phyloP scores from a whole-genome alignment of 306 rosid species.

The Canavalia gladiata region DNA sequence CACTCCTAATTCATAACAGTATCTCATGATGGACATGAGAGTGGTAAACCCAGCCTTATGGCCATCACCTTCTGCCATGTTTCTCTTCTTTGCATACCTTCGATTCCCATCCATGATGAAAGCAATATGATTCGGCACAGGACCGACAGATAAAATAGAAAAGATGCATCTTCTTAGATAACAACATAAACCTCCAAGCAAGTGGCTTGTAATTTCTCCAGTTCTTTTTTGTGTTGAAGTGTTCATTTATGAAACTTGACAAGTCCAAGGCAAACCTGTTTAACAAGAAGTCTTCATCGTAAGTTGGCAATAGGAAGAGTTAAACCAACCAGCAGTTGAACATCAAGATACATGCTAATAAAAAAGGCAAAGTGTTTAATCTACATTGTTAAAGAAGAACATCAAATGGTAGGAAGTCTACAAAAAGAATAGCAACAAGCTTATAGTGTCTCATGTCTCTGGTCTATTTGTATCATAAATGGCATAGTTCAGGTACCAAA shows the following conservation, averaged over 20 bases:
- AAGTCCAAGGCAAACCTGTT: slow-evolving; percentile 34
- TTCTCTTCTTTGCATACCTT: slow-evolving; percentile 73
- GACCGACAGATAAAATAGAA: slow-evolving; percentile 66
- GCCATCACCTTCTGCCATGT: slow-evolving; percentile 64
- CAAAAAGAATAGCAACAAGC: background rate
- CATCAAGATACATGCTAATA: slow-evolving; percentile 1
- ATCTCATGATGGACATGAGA: slow-evolving; percentile 63
- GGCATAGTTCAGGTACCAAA: background rate
- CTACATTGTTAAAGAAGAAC: background rate
- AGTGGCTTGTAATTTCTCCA: slow-evolving; percentile 38
- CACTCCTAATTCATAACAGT: slow-evolving; percentile 82
- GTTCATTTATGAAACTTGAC: slow-evolving; percentile 26
- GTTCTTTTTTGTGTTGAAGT: slow-evolving; percentile 55
- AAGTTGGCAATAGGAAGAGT: slow-evolving; percentile 25
- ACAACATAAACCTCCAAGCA: slow-evolving; percentile 48
- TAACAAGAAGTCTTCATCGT: slow-evolving; percentile 31
- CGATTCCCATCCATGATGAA: slow-evolving; percentile 96
- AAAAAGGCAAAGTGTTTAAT: slow-evolving; percentile 22
- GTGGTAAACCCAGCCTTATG: slow-evolving; percentile 71
- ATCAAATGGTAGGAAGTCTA: background rate
- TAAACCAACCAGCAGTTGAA: slow-evolving; percentile 11
- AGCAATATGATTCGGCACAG: slow-evolving; percentile 78
- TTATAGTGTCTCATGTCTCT: background rate
- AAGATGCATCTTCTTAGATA: slow-evolving; percentile 69
- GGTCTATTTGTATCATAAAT: background rate